These are phyloP conservation scores for Daldinia concentrica DNA, from an alignment of 495 filamentous ascomycete species.

Conservation along the genomic window DNA sequence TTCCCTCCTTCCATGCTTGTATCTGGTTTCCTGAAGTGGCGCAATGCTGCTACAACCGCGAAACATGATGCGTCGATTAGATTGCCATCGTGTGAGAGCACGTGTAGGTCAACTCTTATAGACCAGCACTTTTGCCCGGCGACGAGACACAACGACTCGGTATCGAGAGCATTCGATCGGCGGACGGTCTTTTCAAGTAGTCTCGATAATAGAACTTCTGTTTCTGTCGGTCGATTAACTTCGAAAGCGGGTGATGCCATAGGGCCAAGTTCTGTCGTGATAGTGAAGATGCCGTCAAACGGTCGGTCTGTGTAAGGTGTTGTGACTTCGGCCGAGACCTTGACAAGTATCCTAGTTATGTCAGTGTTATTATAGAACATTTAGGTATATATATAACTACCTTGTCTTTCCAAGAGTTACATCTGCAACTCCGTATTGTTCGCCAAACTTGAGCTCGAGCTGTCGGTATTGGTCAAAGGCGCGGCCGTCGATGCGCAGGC, in stretches of 20 bases:
- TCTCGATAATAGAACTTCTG: conserved; percentile 83
- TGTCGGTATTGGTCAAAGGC: conserved; percentile 78
- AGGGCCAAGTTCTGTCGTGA: conserved; percentile 87
- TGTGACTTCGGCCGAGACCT: conserved; percentile 87
- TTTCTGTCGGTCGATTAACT: conserved; percentile 79
- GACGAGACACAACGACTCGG: conserved; percentile 92
- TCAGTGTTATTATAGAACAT: background rate
- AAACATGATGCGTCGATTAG: conserved; percentile 87
- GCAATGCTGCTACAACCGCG: conserved; percentile 83
- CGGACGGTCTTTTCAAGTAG: conserved; percentile 93
- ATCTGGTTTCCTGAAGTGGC: conserved; percentile 90
- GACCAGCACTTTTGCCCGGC: conserved; percentile 90
- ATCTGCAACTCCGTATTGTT: conserved; percentile 91
- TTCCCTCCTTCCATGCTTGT: conserved; percentile 82
- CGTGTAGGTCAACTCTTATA: conserved; percentile 87
- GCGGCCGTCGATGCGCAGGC: conserved; percentile 84
- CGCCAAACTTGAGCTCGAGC: conserved; percentile 81
- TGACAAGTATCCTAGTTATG: conserved; percentile 74
- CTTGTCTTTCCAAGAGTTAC: conserved; percentile 90
- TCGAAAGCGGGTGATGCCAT: conserved; percentile 94
- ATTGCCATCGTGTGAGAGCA: conserved; percentile 88
- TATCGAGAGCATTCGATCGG: conserved; percentile 88
- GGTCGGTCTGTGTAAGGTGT: conserved; percentile 86
- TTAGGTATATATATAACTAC: conserved; percentile 53
- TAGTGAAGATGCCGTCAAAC: conserved; percentile 93